Evolutionary conservation across 202 grass and related monocot genomes (phyloP).

Genomic region (Cymbopogon flexuosus): DNA sequence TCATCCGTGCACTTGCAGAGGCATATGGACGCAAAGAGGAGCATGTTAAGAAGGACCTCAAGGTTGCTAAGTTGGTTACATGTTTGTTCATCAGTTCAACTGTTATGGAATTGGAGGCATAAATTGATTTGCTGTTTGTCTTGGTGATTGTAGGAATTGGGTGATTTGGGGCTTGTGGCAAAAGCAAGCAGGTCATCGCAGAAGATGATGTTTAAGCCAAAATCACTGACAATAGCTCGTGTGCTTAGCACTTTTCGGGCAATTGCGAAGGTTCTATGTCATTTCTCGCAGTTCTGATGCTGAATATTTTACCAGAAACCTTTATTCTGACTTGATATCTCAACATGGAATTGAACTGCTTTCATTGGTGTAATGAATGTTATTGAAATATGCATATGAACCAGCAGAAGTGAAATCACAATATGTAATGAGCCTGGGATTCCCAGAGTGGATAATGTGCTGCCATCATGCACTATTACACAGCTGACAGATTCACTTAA

Average conservation of each 20-base stretch:
- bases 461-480: background rate
- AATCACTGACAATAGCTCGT: slow-evolving; percentile 66
- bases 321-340: slow-evolving; percentile 14
- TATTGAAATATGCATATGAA: background rate
- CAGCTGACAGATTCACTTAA: background rate
- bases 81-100: slow-evolving; percentile 22
- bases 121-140: slow-evolving; percentile 30
- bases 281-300: slow-evolving; percentile 20
- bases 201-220: slow-evolving; percentile 89
- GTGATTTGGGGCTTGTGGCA: slow-evolving; percentile 91
- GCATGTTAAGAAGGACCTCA: slow-evolving; percentile 89
- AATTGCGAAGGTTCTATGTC: slow-evolving; percentile 69
- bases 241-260: slow-evolving; percentile 70
- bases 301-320: background rate
- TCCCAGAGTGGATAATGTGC: background rate
- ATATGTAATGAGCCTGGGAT: background rate
- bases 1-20: slow-evolving; percentile 81
- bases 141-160: slow-evolving; percentile 59
- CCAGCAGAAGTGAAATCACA: background rate
- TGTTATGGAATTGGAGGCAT: background rate
- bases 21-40: slow-evolving; percentile 96
- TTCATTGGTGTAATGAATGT: background rate
- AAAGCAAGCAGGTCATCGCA: slow-evolving; percentile 90
- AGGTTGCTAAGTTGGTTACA: slow-evolving; percentile 40
- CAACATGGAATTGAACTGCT: background rate